Evolutionary conservation across 2,329 filamentous ascomycete genomes (phyloP), one percentile per base, ranked within the genome.

Genomic region (Stagonosporopsis tanaceti): DNA sequence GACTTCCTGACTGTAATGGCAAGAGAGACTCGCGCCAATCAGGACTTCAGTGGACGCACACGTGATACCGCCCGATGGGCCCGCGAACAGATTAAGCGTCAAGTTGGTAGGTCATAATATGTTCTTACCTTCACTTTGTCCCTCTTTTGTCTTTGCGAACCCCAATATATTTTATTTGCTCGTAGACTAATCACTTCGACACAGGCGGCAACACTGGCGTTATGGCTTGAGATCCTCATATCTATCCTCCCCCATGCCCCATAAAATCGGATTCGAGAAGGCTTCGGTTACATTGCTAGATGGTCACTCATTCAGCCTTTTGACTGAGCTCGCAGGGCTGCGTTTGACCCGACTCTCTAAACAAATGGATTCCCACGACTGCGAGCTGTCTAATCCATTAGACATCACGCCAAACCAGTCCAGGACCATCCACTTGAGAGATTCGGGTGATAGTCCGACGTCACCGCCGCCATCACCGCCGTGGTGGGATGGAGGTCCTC

Each of bases 1-100:
- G 93, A 97, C 20, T 98, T 94, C 92, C 81, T 99, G 57, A 93
- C 89, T 25, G 80, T 84, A 27, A 89, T 99, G 83, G 93, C 97
- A 72, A 93, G 94, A 79, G 93, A 98, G 77, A 94, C 92, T 44
- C 91, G 93, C 71, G 85, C 87, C 57, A 97, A 95, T 82, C 89
- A 91, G 67, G 93, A 98, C 44, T 97, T 91, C 81, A 85, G 88
- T 67, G 73, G 85, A 27, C 90, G 93, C 62, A 99, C 95, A 3
- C 89, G 95, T 65, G 92, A 97, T 65, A 98, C 95, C 44, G 95
- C 95, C 74, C 90, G 94, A 70, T 99, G 95, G 95, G 93, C 95
- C 62, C 90, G 94, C 60, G 95, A 98, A 80, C 93, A 97, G 77
- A 93, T 98, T 77, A 98, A 97, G 85, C 90, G 92, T 70, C 95